Base-by-base conservation (phyloP, 106 monocot genomes). In the Dioscorea dumetorum region DNA sequence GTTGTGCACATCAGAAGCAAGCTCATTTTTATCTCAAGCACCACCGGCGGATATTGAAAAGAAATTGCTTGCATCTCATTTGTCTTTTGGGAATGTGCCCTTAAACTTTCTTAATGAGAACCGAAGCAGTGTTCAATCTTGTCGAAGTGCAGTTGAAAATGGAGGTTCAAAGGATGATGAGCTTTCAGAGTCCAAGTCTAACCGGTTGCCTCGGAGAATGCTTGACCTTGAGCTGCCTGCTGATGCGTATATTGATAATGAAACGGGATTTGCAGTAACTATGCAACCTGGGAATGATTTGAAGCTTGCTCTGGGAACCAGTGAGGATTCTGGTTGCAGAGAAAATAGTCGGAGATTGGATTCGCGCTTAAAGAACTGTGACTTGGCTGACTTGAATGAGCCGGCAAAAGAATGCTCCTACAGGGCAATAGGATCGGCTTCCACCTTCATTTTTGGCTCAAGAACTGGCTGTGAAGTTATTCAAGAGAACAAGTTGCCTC, bases 361-460 rank as follows among this genome's bases (percentile, higher is more conserved):
- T 68, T 59, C 49, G 23, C 61, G 8, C 19, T 13, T 21, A 28
- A 49, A 64, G 73, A 58, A 62, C 22, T 48, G 28, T 21, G 59
- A 21, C 23, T 21, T 84, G 22, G 50, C 74, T 70, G 90, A 90
- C 67, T 48, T 84, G 74, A 90, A 88, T 81, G 79, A 87, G 53
- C 82, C 90, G 48, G 35, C 12, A 41, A 66, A 69, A 61, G 77
- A 79, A 61, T 69, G n/a, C 16, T 17, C 58, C 48, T 73, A 73
- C 33, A 76, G 66, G 34, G 61, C 18, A 54, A 21, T 56, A 63
- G 60, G 58, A 75, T 84, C 80, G 60, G 62, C 22, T 62, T 67
- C 77, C 23, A 33, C 22, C 52, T 33, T 74, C 15, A 49, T 60
- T 71, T 57, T n/a, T 57, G 71, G 62, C n/a, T 13, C 49, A 49